These are phyloP conservation scores for Rhinocladiella similis DNA, from an alignment of 2,329 filamentous ascomycete genomes.

Conservation along the genomic window DNA sequence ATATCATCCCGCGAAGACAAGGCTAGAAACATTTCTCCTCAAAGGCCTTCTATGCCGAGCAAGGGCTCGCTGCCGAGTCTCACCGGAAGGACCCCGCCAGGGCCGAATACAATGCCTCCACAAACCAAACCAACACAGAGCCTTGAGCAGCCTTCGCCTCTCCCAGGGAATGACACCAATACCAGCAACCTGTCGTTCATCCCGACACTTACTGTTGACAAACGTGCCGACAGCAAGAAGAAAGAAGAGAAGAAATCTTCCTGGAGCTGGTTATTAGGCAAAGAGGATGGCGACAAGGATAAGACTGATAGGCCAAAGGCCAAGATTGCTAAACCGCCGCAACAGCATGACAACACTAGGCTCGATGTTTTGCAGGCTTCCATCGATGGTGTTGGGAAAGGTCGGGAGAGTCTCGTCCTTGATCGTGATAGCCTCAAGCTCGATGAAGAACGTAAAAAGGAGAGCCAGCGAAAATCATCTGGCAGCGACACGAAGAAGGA, in stretches of 20 bases:
- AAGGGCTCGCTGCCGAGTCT: constrained; percentile 20
- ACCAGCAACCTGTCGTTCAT: constrained; percentile 81
- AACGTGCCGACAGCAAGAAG: constrained; percentile 73
- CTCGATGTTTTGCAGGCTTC: constrained; percentile 86
- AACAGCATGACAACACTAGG: constrained; percentile 73
- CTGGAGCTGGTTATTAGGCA: constrained; percentile 72
- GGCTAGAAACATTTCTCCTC: constrained; percentile 38
- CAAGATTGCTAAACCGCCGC: constrained; percentile 53
- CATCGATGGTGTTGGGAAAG: constrained; percentile 66
- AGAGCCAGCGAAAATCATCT: constrained; percentile 69
- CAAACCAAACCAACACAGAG: constrained; percentile 47
- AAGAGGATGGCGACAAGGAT: constrained; percentile 66
- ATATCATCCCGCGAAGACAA: constrained; percentile 50
- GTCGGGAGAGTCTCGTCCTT: constrained; percentile 79
- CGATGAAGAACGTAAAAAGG: constrained; percentile 71
- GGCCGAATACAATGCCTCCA: constrained; percentile 35
- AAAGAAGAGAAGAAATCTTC: constrained; percentile 78
- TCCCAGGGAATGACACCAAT: constrained; percentile 68
- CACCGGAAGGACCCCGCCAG: constrained; percentile 22
- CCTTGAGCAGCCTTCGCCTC: constrained; percentile 67
- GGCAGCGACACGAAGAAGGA: constrained; percentile 76
- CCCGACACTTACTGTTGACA: constrained; percentile 73
- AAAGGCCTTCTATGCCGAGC: constrained; percentile 43
- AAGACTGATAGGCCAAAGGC: constrained; percentile 66
- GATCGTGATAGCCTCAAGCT: constrained; percentile 77